phyloP scores from a whole-genome alignment of 2,329 filamentous ascomycete species.

The Sordariomycetes sp. region DNA sequence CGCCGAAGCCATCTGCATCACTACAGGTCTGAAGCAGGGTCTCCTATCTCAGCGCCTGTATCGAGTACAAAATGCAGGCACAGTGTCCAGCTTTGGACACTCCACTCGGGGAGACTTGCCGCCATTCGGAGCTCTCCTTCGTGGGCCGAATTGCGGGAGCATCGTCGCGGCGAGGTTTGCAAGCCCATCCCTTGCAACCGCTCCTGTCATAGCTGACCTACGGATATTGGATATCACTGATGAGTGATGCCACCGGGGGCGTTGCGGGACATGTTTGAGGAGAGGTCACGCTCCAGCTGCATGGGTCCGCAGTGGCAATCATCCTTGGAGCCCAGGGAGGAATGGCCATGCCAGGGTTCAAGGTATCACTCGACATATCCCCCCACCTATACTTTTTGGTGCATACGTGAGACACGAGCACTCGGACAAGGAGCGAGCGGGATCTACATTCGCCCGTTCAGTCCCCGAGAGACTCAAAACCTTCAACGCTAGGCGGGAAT shows the following conservation, averaged over 20 bases:
- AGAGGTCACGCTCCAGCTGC: slow-evolving; percentile 3
- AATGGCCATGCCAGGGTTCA: not conserved
- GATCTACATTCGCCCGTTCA: not conserved
- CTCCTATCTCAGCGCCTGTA: not conserved
- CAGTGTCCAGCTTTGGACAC: too few species aligned
- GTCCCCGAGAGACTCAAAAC: not conserved
- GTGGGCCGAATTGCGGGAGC: too few species aligned
- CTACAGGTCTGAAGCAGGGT: not conserved
- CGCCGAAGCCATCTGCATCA: not conserved
- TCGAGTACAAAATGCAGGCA: not conserved
- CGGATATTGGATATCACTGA: not conserved
- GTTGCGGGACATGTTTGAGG: not conserved
- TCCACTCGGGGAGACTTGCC: too few species aligned
- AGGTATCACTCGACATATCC: not conserved
- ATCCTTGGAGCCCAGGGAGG: not conserved
- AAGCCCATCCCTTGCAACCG: too few species aligned
- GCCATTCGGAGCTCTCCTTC: too few species aligned
- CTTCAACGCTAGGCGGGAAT: not conserved
- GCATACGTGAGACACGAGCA: not conserved
- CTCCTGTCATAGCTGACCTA: not conserved
- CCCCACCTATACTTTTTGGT: not conserved
- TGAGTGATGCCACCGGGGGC: not conserved
- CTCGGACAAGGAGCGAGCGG: not conserved
- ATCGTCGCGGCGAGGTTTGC: too few species aligned
- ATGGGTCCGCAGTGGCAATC: not conserved